Percentiles rank a stretch among this genome's conserved stretches.
Evolutionary conservation across 2,329 filamentous ascomycete species (phyloP).

Genomic region (Myriosclerotinia curreyana): DNA sequence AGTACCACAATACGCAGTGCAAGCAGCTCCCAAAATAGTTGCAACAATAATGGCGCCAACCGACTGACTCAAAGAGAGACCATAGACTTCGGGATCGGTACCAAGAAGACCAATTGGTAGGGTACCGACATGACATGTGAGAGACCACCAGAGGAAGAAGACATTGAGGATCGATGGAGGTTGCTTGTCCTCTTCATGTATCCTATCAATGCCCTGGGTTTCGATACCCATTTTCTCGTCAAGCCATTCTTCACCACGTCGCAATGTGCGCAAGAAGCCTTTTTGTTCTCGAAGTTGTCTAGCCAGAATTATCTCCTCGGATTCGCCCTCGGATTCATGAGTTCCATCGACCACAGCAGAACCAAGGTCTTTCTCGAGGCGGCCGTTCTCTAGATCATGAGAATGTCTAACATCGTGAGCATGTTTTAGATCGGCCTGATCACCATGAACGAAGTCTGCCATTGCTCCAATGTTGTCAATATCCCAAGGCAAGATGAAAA

Average conservation of each 20-base stretch:
- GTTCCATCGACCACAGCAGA: conserved; percentile 14
- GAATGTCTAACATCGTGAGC: conserved; percentile 28
- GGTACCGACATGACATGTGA: conserved; percentile 44
- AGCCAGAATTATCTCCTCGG: conserved; percentile 30
- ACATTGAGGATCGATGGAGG: conserved; percentile 44
- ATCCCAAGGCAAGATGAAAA: not conserved
- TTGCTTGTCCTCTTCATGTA: conserved; percentile 45
- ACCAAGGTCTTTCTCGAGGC: conserved; percentile 25
- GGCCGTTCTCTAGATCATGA: conserved; percentile 32
- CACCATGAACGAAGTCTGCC: conserved; percentile 35
- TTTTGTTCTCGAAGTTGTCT: conserved; percentile 30
- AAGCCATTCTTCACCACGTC: conserved; percentile 43
- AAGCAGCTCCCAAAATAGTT: conserved; percentile 43
- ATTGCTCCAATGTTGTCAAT: conserved; percentile 13
- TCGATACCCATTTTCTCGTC: conserved; percentile 48
- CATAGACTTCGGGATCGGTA: conserved; percentile 43
- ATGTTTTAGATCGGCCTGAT: conserved; percentile 31
- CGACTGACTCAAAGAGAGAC: conserved; percentile 46
- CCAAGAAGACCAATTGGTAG: conserved; percentile 46
- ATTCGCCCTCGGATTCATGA: conserved; percentile 17
- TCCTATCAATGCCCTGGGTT: conserved; percentile 48
- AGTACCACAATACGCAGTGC: conserved; percentile 44
- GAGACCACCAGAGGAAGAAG: conserved; percentile 46
- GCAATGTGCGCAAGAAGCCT: conserved; percentile 34
- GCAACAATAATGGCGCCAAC: conserved; percentile 43